A percentile compares a stretch with the other conserved stretches of the same genome.
Conservation (phyloP, 2,329 filamentous ascomycete species). For the Hypoxylon sp. region DNA sequence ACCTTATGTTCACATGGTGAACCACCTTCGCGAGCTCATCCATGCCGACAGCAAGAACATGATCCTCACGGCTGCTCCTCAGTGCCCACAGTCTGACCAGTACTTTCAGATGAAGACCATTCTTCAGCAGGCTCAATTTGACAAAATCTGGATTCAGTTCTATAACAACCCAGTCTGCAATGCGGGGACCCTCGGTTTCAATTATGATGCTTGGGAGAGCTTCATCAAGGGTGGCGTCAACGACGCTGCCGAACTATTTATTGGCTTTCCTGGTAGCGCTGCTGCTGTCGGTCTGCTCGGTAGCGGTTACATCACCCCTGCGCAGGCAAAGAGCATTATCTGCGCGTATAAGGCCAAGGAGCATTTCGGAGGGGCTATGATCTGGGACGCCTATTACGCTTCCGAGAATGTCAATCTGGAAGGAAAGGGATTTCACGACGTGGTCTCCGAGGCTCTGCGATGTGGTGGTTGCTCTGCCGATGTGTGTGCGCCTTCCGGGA, state of each 20-base stretch:
- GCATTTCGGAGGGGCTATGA: conserved; percentile 63
- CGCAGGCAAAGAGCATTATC: conserved; percentile 57
- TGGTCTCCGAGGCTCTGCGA: conserved; percentile 57
- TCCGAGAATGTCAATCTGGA: conserved; percentile 51
- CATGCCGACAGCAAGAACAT: conserved; percentile 46
- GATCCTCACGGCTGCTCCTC: conserved; percentile 60
- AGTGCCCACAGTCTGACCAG: conserved; percentile 58
- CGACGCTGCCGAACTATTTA: conserved; percentile 61
- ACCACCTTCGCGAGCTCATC: conserved; percentile 48
- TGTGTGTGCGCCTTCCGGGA: conserved; percentile 31
- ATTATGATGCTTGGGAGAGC: conserved; percentile 61
- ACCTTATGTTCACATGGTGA: conserved; percentile 46
- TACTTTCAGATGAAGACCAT: conserved; percentile 63
- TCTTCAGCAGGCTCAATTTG: conserved; percentile 54
- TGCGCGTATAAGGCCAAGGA: conserved; percentile 56
- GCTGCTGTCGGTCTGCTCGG: conserved; percentile 49
- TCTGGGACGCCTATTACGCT: conserved; percentile 62
- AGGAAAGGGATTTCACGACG: conserved; percentile 58
- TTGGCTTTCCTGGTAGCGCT: conserved; percentile 60
- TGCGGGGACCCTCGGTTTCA: conserved; percentile 56
- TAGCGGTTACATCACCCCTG: conserved; percentile 56
- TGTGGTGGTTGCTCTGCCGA: conserved; percentile 56
- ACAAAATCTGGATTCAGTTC: conserved; percentile 64
- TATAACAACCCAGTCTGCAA: conserved; percentile 64
- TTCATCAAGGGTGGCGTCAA: conserved; percentile 57